Evolutionary conservation across 176 grass and related monocot genomes (phyloP), one percentile per base, ranked within the genome.

Genomic region (Neostapfia colusana): DNA sequence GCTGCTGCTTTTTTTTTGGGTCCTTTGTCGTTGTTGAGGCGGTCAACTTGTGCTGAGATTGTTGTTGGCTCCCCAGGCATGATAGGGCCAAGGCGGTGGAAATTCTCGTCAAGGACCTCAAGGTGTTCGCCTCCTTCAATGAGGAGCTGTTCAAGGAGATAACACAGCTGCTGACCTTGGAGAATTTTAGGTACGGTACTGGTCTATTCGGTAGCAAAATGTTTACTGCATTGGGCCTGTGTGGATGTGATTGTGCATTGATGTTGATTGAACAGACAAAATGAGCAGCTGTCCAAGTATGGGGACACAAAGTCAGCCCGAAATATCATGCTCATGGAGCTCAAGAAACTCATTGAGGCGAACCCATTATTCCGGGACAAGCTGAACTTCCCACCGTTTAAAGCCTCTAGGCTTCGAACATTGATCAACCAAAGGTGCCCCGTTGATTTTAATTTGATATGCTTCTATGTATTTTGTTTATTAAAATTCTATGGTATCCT

Each of bases 91-190:
- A 95, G 79, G 95, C 95, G 11, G 95, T 99, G 46, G 95, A 99
- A 49, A 95, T 99, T 89, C 89, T 99, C 10, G 95, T 99, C 43
- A 99, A 99, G 85, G 95, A 99, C 86, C 85, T 99, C 45, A 99
- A 99, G 83, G 95, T 99, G 15, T 99, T 99, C 82, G 89, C 95
- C 75, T 99, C 95, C 46, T 99, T 99, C 83, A 99, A 99, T 45
- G 95, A 99, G 75, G 95, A 99, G 59, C 89, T 99, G 12, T 99
- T 95, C 83, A 99, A 99, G 89, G 95, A 99, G 87, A 99, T 99
- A 64, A 99, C 95, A 8, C 95, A 99, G 69, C 77, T 99, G 70
- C 89, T 99, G 61, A 99, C 95, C 66, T 79, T 99, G 77, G 95
- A 99, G 82, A 99, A 99, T 86, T 99, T 99, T 46, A 92, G 95